phyloP scores from a whole-genome alignment of 1,284 basidiomycete genomes.

The Pseudozyma hubeiensis region DNA sequence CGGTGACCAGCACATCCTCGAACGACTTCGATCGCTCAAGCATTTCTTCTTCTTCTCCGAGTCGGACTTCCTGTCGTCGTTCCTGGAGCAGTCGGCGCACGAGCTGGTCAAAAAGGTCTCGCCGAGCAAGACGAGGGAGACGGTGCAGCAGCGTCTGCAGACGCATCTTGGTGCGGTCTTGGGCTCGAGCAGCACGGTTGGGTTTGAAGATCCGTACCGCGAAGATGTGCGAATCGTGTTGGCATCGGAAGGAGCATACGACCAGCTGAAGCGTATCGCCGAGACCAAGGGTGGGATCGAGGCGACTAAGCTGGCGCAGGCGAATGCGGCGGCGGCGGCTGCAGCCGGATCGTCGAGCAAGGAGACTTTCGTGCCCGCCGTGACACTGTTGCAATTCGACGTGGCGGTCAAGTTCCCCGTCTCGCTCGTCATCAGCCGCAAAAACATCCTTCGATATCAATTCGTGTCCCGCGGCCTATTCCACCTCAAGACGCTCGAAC shows the following conservation, averaged over 20 bases:
- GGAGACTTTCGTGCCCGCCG: conserved; percentile 63
- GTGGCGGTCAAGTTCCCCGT: conserved; percentile 67
- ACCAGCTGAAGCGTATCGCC: conserved; percentile 66
- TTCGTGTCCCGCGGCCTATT: conserved; percentile 65
- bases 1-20: conserved; percentile 63
- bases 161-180: conserved; percentile 67
- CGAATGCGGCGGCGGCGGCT: conserved; percentile 40
- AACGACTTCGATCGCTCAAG: conserved; percentile 62
- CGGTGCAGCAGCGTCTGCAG: conserved; percentile 61
- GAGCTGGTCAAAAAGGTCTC: conserved; percentile 65
- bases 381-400: conserved; percentile 65
- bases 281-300: conserved; percentile 68
- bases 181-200: conserved; percentile 63
- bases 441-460: conserved; percentile 67
- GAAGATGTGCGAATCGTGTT: conserved; percentile 66
- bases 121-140: conserved; percentile 70
- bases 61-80: conserved; percentile 65
- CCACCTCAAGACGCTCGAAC: conserved; percentile 65
- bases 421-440: conserved; percentile 68
- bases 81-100: conserved; percentile 63
- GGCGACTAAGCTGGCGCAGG: conserved; percentile 62
- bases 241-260: conserved; percentile 65
- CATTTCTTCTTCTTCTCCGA: conserved; percentile 67
- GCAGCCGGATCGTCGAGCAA: conserved; percentile 65
- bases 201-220: conserved; percentile 63